phyloP scores from a whole-genome alignment of 768 basidiomycete genomes.

The Suillus placidus region DNA sequence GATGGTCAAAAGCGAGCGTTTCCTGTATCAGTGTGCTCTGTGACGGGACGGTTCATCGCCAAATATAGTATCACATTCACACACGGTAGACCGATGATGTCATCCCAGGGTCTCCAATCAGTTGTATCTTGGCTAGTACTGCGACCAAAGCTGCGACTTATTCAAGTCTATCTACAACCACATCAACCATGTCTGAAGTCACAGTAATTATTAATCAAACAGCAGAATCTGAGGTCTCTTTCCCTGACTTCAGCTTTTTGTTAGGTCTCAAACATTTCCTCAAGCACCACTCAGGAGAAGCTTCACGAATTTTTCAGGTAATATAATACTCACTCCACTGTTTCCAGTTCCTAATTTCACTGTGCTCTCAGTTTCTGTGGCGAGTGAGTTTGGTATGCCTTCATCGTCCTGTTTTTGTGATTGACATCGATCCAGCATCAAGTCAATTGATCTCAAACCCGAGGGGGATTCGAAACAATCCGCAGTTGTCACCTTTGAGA shows the following conservation, averaged over 20 bases:
- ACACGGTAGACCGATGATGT: neutral
- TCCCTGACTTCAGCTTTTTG: neutral
- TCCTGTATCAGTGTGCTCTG: neutral
- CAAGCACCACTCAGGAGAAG: slow-evolving; percentile 64
- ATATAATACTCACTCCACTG: slow-evolving; percentile 23
- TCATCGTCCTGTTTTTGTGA: neutral
- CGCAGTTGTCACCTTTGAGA: slow-evolving; percentile 85
- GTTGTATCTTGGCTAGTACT: neutral
- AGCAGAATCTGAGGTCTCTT: neutral
- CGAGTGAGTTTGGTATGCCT: slow-evolving; percentile 47
- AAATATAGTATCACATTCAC: neutral
- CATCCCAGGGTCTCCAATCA: neutral
- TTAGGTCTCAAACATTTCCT: slow-evolving; percentile 74
- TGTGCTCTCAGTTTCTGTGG: slow-evolving; percentile 74
- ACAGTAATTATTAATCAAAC: slow-evolving; percentile 32
- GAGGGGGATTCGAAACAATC: slow-evolving; percentile 39
- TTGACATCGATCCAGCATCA: slow-evolving; percentile 51
- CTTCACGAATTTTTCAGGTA: slow-evolving; percentile 85
- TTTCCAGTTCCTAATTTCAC: slow-evolving; percentile 9
- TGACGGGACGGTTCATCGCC: neutral
- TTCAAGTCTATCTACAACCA: neutral
- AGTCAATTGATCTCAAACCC: slow-evolving; percentile 59
- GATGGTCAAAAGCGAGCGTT: neutral
- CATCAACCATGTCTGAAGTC: slow-evolving; percentile 26
- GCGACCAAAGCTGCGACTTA: neutral